Conservation (phyloP, 2,329 filamentous ascomycete species). For the Botrytis elliptica region DNA sequence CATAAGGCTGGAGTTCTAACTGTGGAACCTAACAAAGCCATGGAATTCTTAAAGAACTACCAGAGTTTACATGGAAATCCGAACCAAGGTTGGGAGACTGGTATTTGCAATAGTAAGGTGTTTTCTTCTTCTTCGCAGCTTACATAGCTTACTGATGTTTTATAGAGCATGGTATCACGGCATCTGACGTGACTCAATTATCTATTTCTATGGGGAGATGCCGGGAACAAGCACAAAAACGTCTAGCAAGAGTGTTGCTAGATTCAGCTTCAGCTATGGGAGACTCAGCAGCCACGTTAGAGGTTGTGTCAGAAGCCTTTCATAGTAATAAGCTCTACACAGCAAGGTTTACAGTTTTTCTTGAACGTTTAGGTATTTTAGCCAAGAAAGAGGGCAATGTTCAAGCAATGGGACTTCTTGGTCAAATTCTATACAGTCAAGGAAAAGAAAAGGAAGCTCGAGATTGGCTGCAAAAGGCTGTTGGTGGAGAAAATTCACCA, state of each 20-base stretch:
- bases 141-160: not conserved
- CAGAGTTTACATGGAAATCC: not conserved
- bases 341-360: conserved; percentile 19
- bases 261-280: conserved; percentile 34
- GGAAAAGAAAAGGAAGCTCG: conserved; percentile 30
- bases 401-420: conserved; percentile 36
- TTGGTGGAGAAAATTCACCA: conserved; percentile 21
- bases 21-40: conserved; percentile 29
- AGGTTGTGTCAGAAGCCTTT: conserved; percentile 29
- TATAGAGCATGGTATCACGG: conserved; percentile 32
- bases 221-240: conserved; percentile 24
- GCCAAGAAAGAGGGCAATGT: conserved; percentile 34
- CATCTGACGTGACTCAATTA: conserved; percentile 30
- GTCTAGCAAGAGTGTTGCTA: conserved; percentile 31
- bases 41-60: conserved; percentile 33
- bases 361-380: conserved; percentile 29
- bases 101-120: conserved; percentile 30
- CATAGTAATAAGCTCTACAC: conserved; percentile 12
- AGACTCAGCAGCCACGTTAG: conserved; percentile 33
- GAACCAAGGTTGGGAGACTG: conserved; percentile 27
- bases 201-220: conserved; percentile 32
- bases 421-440: conserved; percentile 31
- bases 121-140: not conserved
- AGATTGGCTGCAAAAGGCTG: conserved; percentile 32
- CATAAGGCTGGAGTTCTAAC: conserved; percentile 32